Base-by-base conservation (phyloP, 2,329 filamentous ascomycete genomes). In the Microsporum ferrugineum region DNA sequence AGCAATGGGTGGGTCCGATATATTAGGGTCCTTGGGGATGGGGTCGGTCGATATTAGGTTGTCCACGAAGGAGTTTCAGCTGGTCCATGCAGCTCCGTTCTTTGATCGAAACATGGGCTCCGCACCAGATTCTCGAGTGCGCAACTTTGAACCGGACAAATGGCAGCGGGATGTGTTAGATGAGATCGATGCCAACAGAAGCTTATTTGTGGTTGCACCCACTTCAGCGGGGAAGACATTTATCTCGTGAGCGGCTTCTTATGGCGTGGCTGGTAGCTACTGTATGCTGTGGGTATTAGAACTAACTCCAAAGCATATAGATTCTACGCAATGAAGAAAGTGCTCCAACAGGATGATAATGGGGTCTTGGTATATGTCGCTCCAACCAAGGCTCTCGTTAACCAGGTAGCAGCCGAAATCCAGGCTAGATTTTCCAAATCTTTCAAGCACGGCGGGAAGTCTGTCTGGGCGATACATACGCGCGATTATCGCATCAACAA, bases 191-290 rank as follows among this genome's bases (percentile, higher is more conserved):
- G 79, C 78, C 0, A 78, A 87, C 60, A 82, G 84, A 65, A 89
- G 86, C 66, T 75, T 89, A 0, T 85, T 91, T 62, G 86, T 90
- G 0, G 84, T 91, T 6, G 88, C 88, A 0, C 88, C 88, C 0
- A 92, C 88, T 0, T 88, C 85, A 29, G 85, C 88, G 0, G 88
- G 88, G 64, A 92, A 91, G 71, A 92, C 88, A 0, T 92, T 91
- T 71, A 91, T 91, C 62, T 87, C 84, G 69, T 71, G 60, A 67
- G 70, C 66, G 12, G 8, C 14, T 17, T 4, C n/a, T 23, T 38
- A 8, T 45, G 14, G 14, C 41, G 41, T 45, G 41, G 41, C 41
- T 45, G 14, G 41, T 45, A 45, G 41, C 27, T 55, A 55, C 27
- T 5, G 23, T 31, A 23, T 36, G 49, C 33, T 36, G 41, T 45